Conservation (phyloP, 2,329 filamentous ascomycete genomes). For the Fusarium tjaetaba region DNA sequence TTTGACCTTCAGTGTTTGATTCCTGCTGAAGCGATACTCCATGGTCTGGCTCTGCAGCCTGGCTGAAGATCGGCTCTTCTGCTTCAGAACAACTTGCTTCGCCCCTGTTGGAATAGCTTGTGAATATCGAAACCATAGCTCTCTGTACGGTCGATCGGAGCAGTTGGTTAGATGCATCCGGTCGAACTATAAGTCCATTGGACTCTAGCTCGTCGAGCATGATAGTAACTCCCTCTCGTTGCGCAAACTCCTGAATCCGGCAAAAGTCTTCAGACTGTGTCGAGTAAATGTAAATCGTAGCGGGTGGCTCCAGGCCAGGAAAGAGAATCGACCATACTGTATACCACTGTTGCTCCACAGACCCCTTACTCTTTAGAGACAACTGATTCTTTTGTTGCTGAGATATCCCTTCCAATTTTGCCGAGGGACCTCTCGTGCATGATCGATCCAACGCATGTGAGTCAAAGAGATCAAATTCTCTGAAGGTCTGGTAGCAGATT, state of each 20-base stretch:
- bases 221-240: neutral
- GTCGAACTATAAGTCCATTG: neutral
- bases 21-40: neutral
- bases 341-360: neutral
- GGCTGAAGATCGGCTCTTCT: neutral
- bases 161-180: neutral
- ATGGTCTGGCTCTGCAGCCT: rapidly evolving
- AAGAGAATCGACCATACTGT: neutral
- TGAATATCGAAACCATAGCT: neutral
- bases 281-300: neutral
- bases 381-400: neutral
- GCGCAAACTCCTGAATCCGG: neutral
- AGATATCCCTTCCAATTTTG: neutral
- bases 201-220: neutral
- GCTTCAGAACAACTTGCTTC: neutral
- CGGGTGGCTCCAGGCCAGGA: rapidly evolving
- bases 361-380: neutral
- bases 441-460: rapidly evolving
- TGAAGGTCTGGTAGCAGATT: neutral
- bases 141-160: neutral
- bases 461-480: rapidly evolving
- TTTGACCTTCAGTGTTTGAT: rapidly evolving
- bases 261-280: neutral
- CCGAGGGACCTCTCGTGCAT: rapidly evolving
- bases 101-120: rapidly evolving